Percentiles rank a stretch among this genome's conserved stretches.
Evolutionary conservation across 768 basidiomycete species (phyloP).

Genomic region (Termitomyces sp.): DNA sequence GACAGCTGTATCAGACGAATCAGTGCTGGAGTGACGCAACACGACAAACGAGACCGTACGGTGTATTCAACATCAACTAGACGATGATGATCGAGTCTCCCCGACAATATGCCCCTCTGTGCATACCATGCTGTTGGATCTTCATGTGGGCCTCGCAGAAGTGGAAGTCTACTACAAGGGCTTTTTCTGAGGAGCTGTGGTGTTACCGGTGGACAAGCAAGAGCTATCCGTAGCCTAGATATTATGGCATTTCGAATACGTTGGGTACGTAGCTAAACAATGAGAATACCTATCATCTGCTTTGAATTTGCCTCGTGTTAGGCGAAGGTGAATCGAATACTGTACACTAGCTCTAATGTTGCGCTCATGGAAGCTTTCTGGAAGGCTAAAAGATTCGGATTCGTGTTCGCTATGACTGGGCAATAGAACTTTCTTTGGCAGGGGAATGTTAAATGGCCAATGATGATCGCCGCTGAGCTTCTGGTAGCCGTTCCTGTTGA

Average conservation of each 20-base stretch:
- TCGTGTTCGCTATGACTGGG: constrained; percentile 11
- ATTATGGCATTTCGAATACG: neutral
- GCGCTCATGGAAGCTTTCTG: constrained; percentile 33
- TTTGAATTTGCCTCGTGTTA: constrained; percentile 25
- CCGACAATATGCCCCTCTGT: constrained; percentile 20
- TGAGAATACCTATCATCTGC: constrained; percentile 26
- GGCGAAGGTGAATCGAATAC: constrained; percentile 28
- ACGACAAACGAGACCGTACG: constrained; percentile 15
- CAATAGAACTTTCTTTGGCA: constrained; percentile 32
- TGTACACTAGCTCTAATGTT: constrained; percentile 29
- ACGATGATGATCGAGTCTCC: constrained; percentile 23
- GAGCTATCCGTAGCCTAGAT: constrained; percentile 22
- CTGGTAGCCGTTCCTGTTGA: constrained; percentile 18
- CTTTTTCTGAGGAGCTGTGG: constrained; percentile 26
- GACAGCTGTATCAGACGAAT: constrained; percentile 22
- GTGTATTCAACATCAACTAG: constrained; percentile 24
- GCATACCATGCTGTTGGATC: constrained; percentile 37
- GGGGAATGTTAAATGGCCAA: constrained; percentile 31
- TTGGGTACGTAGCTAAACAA: neutral
- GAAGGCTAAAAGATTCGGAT: constrained; percentile 23
- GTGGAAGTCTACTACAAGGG: constrained; percentile 27
- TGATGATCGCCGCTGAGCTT: constrained; percentile 26
- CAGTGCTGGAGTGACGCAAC: neutral
- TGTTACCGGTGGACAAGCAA: constrained; percentile 28
- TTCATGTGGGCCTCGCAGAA: constrained; percentile 25